Base-by-base conservation (phyloP, 345 rosid genomes). In the Euphorbia peplus region DNA sequence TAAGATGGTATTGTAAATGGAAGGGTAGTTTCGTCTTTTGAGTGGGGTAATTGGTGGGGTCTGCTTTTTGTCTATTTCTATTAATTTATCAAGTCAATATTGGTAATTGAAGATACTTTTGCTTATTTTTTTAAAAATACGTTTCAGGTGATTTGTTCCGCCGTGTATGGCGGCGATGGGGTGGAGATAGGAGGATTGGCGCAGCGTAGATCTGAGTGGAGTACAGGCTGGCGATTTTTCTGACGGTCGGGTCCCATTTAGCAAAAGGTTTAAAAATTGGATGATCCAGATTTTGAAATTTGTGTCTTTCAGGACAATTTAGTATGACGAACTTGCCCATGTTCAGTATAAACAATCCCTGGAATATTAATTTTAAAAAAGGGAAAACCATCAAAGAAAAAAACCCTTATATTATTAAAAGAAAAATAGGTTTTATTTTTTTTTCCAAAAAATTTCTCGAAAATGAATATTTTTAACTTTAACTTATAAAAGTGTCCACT, bases 261-360 rank as follows among this genome's bases (percentile, higher is more conserved):
- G n/a, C 21, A 56, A 56, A n/a, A 4, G 10, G 4, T 4, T 2
- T 4, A 30, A 59, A 39, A 39, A 44, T 44, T 19, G 64, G 64
- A 37, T 59, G 15, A n/a, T 18, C 29, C 26, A 21, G 14, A 6
- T 37, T 19, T 0, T 32, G 5, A n/a, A 16, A 9, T 60, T 53
- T 53, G 0, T 0, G 25, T 60, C 8, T 35, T 0, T 44, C 50
- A 15, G 12, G 12, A 44, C 8, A 42, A 2, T 42, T 1, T 1
- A 3, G 19, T 9, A 60, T 60, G 46, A 60, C 64, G 47, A 14
- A 60, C 35, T 12, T 60, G 16, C 48, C 48, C 64, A 60, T 37
- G 0, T n/a, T 18, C 0, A 21, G 21, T 1, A 2, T 5, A 12
- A 4, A 21, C 0, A 35, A 60, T 60, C 25, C 42, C 16, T 57